These are phyloP conservation scores for Penicillium sp. DNA, from an alignment of 2,329 filamentous ascomycete genomes.

Conservation along the genomic window DNA sequence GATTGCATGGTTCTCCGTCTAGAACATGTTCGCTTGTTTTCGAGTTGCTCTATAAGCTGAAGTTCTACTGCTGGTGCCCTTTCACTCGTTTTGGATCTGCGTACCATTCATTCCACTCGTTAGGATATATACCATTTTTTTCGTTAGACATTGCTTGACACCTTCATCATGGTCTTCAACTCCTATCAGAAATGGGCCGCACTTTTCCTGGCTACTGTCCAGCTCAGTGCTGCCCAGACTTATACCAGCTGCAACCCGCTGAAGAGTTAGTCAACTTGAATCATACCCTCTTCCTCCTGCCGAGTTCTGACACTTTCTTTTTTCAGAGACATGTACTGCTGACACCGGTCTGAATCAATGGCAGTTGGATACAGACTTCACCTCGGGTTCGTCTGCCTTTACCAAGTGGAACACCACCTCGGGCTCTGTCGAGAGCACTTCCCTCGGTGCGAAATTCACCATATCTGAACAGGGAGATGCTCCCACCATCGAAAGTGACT, in stretches of 20 bases:
- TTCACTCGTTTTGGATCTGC: slow-evolving; percentile 1
- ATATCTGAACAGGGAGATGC: slow-evolving; percentile 77
- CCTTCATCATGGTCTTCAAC: neutral
- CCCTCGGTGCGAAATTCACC: slow-evolving; percentile 81
- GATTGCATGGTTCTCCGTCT: neutral
- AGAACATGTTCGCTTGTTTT: slow-evolving; percentile 1
- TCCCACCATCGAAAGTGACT: slow-evolving; percentile 83
- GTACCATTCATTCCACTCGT: neutral
- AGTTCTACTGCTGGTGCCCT: neutral
- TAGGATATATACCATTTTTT: neutral
- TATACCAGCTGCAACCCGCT: slow-evolving; percentile 75
- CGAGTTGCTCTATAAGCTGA: slow-evolving; percentile 10
- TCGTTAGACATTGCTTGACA: too few species aligned
- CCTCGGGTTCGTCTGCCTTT: slow-evolving; percentile 56
- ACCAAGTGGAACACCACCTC: slow-evolving; percentile 69
- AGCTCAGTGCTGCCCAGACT: slow-evolving; percentile 66
- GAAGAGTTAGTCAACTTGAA: slow-evolving; percentile 22
- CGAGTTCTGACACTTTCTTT: neutral
- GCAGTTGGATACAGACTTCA: slow-evolving; percentile 41
- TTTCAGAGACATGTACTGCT: slow-evolving; percentile 62
- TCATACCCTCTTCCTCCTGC: neutral
- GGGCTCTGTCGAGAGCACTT: slow-evolving; percentile 65
- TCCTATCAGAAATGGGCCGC: slow-evolving; percentile 27
- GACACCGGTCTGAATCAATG: slow-evolving; percentile 68
- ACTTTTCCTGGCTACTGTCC: slow-evolving; percentile 32